phyloP scores from a whole-genome alignment of 495 filamentous ascomycete genomes.

The Neurospora sublineolata region DNA sequence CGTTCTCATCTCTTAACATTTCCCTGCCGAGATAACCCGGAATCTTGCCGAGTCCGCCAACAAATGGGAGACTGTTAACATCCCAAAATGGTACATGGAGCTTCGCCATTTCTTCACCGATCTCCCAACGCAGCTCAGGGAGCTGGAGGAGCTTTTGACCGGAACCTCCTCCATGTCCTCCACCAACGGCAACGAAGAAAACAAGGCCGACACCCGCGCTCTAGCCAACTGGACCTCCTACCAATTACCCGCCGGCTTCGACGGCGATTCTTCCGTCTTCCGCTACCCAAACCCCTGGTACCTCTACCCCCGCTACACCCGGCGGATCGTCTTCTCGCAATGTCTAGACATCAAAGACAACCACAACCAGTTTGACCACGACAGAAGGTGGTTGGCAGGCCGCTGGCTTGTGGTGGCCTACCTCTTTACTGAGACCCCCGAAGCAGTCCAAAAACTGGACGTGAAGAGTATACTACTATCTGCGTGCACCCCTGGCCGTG shows the following conservation, averaged over 20 bases:
- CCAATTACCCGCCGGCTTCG: background rate
- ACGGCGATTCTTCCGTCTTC: background rate
- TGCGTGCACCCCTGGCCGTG: background rate
- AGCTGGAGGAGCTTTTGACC: background rate
- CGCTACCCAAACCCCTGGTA: background rate
- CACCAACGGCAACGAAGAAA: background rate
- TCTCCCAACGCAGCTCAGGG: background rate
- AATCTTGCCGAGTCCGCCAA: background rate
- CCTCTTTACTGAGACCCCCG: background rate
- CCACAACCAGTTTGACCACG: background rate
- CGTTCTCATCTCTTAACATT: background rate
- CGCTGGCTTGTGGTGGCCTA: background rate
- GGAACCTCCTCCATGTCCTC: background rate
- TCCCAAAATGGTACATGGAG: background rate
- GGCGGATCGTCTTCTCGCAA: background rate
- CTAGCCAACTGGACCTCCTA: background rate
- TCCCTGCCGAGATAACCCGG: background rate
- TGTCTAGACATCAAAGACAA: background rate
- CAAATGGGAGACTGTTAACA: background rate
- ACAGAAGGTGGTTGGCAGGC: background rate
- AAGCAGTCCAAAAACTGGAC: background rate
- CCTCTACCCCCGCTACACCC: background rate
- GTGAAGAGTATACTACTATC: background rate
- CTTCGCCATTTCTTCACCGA: background rate
- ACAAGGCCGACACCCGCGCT: background rate